Evolutionary conservation across 192 early-diverging fungal genomes (phyloP), one percentile per base, ranked within the genome.

Genomic region (Coemansia sp.): DNA sequence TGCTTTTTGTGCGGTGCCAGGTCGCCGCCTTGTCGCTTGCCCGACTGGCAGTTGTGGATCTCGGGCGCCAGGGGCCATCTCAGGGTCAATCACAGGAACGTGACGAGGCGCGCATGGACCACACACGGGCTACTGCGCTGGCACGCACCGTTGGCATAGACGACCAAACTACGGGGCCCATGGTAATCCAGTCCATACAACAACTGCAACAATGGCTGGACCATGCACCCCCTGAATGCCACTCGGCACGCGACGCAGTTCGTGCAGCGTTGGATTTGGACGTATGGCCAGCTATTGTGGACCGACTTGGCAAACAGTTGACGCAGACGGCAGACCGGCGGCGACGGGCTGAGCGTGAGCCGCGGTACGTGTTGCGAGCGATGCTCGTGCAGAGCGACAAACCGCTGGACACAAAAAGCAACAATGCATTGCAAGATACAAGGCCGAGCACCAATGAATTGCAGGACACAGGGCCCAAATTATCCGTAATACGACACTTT

Each of bases 401-500:
- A n/a, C 13, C 41, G 41, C 13, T 32, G 32, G 32, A 32, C 32
- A 32, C 32, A 32, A 32, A 1, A 12, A 16, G 12, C 12, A 16
- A 5, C 41, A 16, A 41, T 16, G 39, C 1, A 16, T 41, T 16
- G 39, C 27, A 2, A 10, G 6, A 41, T 29, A 6, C 39, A 43
- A 3, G 13, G 19, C 24, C n/a, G 1, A 41, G 3, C 9, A 41
- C 1, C 39, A 14, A 41, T 14, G 39, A 1, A 14, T 41, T 14
- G 13, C 3, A 16, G 1, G 41, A 43, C 41, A 43, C 41, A 43
- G 6, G 13, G 19, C 24, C n/a, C 23, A 22, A 55, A n/a, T 62
- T 20, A 26, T 39, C 61, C 10, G 63, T 73, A 4, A 71, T 73
- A 20, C 76, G 76, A 6, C 59, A 71, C 22, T 79, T 73, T 26